These are phyloP conservation scores for Hibiscus mutabilis DNA, from an alignment of 345 rosid genomes.

Conservation along the genomic window DNA sequence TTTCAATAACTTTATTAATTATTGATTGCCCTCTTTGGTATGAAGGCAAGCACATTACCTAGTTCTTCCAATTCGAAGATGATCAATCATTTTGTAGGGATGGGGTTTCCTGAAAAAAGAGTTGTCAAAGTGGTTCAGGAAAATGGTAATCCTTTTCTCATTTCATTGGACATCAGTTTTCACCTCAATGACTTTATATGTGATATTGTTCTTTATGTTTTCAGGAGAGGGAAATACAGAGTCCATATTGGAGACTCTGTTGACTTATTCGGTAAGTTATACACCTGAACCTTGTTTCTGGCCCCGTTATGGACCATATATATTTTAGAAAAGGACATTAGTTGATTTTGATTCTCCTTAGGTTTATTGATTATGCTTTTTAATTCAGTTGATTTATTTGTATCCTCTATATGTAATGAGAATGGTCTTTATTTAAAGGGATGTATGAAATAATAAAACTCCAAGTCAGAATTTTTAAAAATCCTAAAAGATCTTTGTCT, in stretches of 20 bases:
- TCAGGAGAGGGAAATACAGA: constrained; percentile 55
- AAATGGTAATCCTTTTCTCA: constrained; percentile 31
- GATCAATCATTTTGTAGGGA: constrained; percentile 41
- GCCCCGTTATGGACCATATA: no score
- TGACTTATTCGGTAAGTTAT: constrained; percentile 39
- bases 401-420: no score
- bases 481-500: no score
- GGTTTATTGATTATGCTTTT: no score
- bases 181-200: neutral
- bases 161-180: neutral
- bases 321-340: no score
- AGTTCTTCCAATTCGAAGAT: constrained; percentile 39
- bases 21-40: constrained; percentile 4
- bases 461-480: no score
- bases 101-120: constrained; percentile 46
- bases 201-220: constrained; percentile 1
- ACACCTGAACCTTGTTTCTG: neutral
- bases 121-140: constrained; percentile 40
- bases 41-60: constrained; percentile 28
- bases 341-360: no score
- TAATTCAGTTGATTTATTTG: no score
- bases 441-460: no score
- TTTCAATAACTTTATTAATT: neutral
- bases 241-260: constrained; percentile 48
- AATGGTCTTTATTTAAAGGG: no score